Evolutionary conservation across 2,329 filamentous ascomycete genomes (phyloP).

Genomic region (Penicillium occitanis): DNA sequence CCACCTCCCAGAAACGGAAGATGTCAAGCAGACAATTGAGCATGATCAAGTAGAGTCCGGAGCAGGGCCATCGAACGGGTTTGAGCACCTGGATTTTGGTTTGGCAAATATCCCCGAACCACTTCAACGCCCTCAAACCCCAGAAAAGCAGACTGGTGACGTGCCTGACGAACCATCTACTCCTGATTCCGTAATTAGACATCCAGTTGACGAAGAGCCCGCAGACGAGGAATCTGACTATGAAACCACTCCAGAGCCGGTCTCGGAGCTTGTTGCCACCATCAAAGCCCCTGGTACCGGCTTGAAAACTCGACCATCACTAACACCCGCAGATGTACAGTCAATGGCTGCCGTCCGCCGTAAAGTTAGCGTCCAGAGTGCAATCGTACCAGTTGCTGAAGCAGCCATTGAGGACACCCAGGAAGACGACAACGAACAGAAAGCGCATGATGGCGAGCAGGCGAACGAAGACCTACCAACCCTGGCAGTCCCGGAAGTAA

Average conservation of each 20-base stretch:
- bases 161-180: constrained; percentile 64
- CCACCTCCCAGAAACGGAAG: constrained; percentile 29
- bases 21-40: constrained; percentile 39
- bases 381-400: constrained; percentile 35
- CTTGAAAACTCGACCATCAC: constrained; percentile 83
- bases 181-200: constrained; percentile 86
- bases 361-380: constrained; percentile 74
- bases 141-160: constrained; percentile 59
- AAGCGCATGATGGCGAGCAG: constrained; percentile 10
- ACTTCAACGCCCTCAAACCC: constrained; percentile 43
- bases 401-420: constrained; percentile 29
- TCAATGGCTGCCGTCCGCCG: constrained; percentile 84
- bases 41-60: neutral
- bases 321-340: constrained; percentile 78
- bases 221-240: constrained; percentile 29
- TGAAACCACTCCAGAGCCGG: constrained; percentile 51
- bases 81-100: constrained; percentile 52
- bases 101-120: constrained; percentile 34
- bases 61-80: constrained; percentile 22
- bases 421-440: constrained; percentile 22
- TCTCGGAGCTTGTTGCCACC: constrained; percentile 81
- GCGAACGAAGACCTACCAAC: constrained; percentile 23
- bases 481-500: constrained; percentile 25
- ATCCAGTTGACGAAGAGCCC: constrained; percentile 58
- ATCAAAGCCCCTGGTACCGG: constrained; percentile 85